Evolutionary conservation across 2,329 filamentous ascomycete species (phyloP).

Genomic region (Xenoacremonium recifei): DNA sequence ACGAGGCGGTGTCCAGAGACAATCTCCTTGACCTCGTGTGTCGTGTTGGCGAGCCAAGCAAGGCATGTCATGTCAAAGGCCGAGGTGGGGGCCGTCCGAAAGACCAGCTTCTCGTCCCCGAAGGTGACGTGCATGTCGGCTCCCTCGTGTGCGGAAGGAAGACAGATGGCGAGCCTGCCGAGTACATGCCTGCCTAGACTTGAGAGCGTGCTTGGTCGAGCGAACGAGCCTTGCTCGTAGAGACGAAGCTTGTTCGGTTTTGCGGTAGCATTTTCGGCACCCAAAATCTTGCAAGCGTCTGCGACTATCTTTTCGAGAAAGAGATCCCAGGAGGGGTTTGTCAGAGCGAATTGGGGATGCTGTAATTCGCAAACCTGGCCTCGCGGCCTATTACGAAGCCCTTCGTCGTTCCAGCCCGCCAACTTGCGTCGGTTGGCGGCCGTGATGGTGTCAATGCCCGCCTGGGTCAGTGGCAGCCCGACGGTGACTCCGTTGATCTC

Average conservation of each 20-base stretch:
- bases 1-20: constrained; percentile 12
- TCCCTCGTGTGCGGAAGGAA: constrained; percentile 12
- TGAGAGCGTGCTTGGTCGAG: constrained; percentile 9
- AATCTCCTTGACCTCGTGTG: constrained; percentile 4
- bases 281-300: constrained; percentile 2
- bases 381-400: constrained; percentile 5
- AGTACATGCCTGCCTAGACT: constrained; percentile 8
- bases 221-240: constrained; percentile 14
- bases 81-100: constrained; percentile 8
- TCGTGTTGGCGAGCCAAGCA: constrained; percentile 13
- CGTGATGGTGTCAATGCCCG: constrained; percentile 7
- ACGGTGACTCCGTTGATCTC: constrained; percentile 2
- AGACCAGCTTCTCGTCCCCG: not conserved
- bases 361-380: constrained; percentile 14
- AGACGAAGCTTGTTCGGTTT: constrained; percentile 12
- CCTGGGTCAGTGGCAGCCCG: constrained; percentile 5
- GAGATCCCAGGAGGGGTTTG: constrained; percentile 1
- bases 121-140: constrained; percentile 9
- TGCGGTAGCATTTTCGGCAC: constrained; percentile 1
- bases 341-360: constrained; percentile 5
- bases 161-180: constrained; percentile 8
- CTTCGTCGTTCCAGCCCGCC: constrained; percentile 9
- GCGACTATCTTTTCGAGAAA: constrained; percentile 3
- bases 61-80: constrained; percentile 12
- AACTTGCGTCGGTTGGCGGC: constrained; percentile 6